Conservation (phyloP, 306 rosid genomes). For the Vigna hirtella region DNA sequence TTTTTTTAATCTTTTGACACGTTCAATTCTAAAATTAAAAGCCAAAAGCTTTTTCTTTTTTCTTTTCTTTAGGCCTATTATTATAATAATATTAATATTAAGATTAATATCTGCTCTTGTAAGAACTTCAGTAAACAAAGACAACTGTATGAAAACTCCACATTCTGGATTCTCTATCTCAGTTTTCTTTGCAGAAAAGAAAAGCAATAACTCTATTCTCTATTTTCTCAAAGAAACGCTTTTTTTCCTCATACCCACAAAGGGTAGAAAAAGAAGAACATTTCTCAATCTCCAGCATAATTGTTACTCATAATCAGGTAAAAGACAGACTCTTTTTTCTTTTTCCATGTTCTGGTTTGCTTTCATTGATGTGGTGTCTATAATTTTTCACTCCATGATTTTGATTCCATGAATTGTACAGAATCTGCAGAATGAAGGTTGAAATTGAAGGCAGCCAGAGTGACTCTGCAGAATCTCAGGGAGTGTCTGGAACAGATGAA, state of each 20-base stretch:
- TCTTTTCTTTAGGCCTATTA: background rate
- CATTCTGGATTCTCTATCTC: slow-evolving; percentile 32
- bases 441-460: slow-evolving; percentile 37
- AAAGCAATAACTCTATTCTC: background rate
- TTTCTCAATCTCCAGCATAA: slow-evolving; percentile 34
- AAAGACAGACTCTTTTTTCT: background rate
- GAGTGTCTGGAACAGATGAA: slow-evolving; percentile 35
- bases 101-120: background rate
- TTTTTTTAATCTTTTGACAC: slow-evolving; percentile 41
- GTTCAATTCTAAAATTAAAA: slow-evolving; percentile 36
- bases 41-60: background rate
- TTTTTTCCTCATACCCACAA: background rate
- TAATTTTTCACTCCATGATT: background rate
- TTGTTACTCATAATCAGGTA: slow-evolving; percentile 39
- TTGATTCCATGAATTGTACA: slow-evolving; percentile 10
- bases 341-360: background rate
- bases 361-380: slow-evolving; percentile 1
- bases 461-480: slow-evolving; percentile 41
- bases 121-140: background rate
- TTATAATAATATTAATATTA: background rate
- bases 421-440: slow-evolving; percentile 43
- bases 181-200: slow-evolving; percentile 15
- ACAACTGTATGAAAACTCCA: slow-evolving; percentile 22
- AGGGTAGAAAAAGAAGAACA: background rate
- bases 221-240: background rate